Conservation (phyloP, 352 stramenopile species). For the Phytophthora podocarpi region DNA sequence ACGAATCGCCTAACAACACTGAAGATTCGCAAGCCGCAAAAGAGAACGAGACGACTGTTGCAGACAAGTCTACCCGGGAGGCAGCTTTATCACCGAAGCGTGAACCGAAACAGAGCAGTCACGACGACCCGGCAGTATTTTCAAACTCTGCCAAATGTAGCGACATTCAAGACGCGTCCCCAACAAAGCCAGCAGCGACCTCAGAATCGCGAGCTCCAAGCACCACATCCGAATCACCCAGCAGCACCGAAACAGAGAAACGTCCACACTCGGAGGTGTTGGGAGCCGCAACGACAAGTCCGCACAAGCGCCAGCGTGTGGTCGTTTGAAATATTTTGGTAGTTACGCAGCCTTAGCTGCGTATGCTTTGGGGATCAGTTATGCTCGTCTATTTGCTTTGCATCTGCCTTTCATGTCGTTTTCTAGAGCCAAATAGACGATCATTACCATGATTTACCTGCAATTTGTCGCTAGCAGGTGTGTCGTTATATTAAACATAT, state of each 20-base stretch:
- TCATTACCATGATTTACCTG: neutral
- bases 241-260: slow-evolving; percentile 34
- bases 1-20: slow-evolving; percentile 3
- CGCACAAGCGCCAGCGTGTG: slow-evolving; percentile 50
- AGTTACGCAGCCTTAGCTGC: slow-evolving; percentile 25
- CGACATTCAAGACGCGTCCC: slow-evolving; percentile 26
- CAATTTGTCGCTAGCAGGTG: no score
- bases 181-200: slow-evolving; percentile 20
- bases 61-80: slow-evolving; percentile 7
- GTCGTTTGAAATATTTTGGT: slow-evolving; percentile 41
- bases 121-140: neutral
- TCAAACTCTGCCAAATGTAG: slow-evolving; percentile 20
- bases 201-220: slow-evolving; percentile 19
- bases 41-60: slow-evolving; percentile 13
- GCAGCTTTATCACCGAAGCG: slow-evolving; percentile 13
- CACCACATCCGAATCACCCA: slow-evolving; percentile 31
- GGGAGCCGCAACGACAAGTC: slow-evolving; percentile 35
- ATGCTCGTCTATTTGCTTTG: slow-evolving; percentile 16
- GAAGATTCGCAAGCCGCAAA: slow-evolving; percentile 28
- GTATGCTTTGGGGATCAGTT: slow-evolving; percentile 31
- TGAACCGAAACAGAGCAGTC: slow-evolving; percentile 22
- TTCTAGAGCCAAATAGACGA: slow-evolving; percentile 32
- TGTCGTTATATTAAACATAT: no score
- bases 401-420: slow-evolving; percentile 26
- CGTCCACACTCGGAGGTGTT: slow-evolving; percentile 32